These are phyloP conservation scores for Astragalus membranaceus DNA, from an alignment of 306 rosid genomes.

Conservation along the genomic window DNA sequence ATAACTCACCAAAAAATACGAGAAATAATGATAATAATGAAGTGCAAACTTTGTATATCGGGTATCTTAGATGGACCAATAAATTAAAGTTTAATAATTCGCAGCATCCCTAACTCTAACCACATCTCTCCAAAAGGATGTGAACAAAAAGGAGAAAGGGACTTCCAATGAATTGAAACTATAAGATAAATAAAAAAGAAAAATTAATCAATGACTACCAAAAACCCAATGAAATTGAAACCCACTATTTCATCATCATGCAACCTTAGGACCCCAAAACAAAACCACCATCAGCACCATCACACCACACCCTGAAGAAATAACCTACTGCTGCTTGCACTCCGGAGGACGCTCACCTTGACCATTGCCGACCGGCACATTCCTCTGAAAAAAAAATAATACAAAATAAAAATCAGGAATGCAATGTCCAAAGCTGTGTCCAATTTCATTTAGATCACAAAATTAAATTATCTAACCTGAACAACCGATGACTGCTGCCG, in stretches of 20 bases:
- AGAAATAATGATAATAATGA: slow-evolving; percentile 6
- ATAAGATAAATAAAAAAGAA: background rate
- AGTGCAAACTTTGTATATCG: background rate
- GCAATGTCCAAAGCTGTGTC: background rate
- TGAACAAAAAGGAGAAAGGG: background rate
- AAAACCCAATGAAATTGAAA: slow-evolving; percentile 35
- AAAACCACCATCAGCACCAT: slow-evolving; percentile 11
- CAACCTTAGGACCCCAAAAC: slow-evolving; percentile 15
- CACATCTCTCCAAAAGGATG: slow-evolving; percentile 25
- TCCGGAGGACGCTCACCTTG: slow-evolving; percentile 78
- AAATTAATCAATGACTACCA: slow-evolving; percentile 31
- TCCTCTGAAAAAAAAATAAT: slow-evolving; percentile 34
- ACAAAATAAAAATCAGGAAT: background rate
- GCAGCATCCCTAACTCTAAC: slow-evolving; percentile 34
- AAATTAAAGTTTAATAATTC: slow-evolving; percentile 23
- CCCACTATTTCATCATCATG: slow-evolving; percentile 17
- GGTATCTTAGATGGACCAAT: slow-evolving; percentile 14
- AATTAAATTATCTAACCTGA: slow-evolving; percentile 36
- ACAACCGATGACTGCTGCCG: slow-evolving; percentile 35
- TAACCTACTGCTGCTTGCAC: slow-evolving; percentile 80
- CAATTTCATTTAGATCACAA: background rate
- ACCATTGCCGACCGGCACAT: slow-evolving; percentile 34
- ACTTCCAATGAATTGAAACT: slow-evolving; percentile 25
- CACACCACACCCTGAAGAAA: background rate
- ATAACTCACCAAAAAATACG: too few relatives aligned